Percentiles rank a stretch among this genome's conserved stretches.
Evolutionary conservation across 441 rosid genomes (phyloP).

Genomic region (Pelargonium myrrhifolium): DNA sequence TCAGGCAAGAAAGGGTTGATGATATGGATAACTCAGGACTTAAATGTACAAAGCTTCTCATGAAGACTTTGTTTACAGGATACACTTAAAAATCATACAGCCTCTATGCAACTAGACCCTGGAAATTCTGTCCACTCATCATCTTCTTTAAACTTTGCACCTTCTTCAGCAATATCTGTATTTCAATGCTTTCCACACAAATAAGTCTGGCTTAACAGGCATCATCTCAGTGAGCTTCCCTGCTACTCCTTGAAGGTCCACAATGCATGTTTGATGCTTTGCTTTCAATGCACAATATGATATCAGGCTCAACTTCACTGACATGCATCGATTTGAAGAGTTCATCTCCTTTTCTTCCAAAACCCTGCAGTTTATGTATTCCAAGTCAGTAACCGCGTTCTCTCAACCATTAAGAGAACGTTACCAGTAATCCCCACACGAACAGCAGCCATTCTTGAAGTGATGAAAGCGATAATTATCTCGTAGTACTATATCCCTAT

Average conservation of each 20-base stretch:
- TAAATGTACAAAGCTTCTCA: background rate
- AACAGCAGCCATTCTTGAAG: slow-evolving; percentile 24
- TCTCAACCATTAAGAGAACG: too few relatives aligned
- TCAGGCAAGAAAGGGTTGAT: too few relatives aligned
- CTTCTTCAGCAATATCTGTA: slow-evolving; percentile 50
- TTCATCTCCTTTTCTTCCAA: too few relatives aligned
- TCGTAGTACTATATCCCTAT: slow-evolving; percentile 19
- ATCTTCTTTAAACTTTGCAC: slow-evolving; percentile 55
- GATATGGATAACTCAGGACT: too few relatives aligned
- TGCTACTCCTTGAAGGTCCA: slow-evolving; percentile 74
- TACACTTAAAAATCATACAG: slow-evolving; percentile 17
- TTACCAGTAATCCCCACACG: slow-evolving; percentile 29
- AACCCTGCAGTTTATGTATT: too few relatives aligned
- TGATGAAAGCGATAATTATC: slow-evolving; percentile 30
- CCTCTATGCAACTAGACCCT: slow-evolving; percentile 68
- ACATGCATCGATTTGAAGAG: too few relatives aligned
- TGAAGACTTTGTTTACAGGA: background rate
- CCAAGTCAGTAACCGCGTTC: too few relatives aligned
- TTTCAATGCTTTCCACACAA: slow-evolving; percentile 85
- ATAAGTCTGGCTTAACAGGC: slow-evolving; percentile 65
- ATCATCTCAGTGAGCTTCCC: slow-evolving; percentile 50
- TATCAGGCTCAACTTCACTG: too few relatives aligned
- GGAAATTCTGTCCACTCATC: slow-evolving; percentile 33
- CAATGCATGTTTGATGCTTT: slow-evolving; percentile 78
- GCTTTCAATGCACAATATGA: too few relatives aligned